These are phyloP conservation scores for Fusarium sp. DNA, from an alignment of 2,329 filamentous ascomycete species.

Conservation along the genomic window DNA sequence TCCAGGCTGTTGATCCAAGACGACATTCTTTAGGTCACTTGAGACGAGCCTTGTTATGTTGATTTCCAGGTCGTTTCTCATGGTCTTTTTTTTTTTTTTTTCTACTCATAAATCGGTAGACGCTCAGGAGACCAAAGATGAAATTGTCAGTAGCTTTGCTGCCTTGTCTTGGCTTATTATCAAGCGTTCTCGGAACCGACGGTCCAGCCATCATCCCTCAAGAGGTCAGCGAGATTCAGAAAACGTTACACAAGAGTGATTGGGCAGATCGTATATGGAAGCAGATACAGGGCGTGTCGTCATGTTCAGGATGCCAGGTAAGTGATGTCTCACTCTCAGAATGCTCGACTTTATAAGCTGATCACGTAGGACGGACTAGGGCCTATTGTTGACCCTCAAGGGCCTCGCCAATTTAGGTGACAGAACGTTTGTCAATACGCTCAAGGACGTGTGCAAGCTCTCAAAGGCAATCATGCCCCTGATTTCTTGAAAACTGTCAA, in stretches of 20 bases:
- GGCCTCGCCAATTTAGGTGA: conserved; percentile 57
- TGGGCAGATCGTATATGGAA: conserved; percentile 37
- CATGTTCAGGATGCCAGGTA: conserved; percentile 42
- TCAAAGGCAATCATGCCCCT: conserved; percentile 43
- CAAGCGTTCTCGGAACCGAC: conserved; percentile 15
- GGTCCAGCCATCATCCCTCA: conserved; percentile 10
- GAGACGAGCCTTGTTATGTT: conserved; percentile 20
- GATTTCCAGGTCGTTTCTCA: conserved; percentile 4
- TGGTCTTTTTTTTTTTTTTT: background rate
- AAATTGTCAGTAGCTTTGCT: conserved; percentile 14
- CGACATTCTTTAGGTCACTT: conserved; percentile 21
- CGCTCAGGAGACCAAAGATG: conserved; percentile 12
- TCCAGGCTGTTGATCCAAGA: conserved; percentile 13
- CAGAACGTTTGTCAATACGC: conserved; percentile 50
- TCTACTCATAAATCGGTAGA: background rate
- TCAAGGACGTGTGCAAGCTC: conserved; percentile 49
- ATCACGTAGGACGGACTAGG: conserved; percentile 29
- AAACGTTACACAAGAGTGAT: conserved; percentile 15
- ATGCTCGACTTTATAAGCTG: background rate
- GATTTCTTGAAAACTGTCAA: background rate
- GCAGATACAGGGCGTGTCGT: conserved; percentile 27
- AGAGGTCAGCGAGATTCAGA: conserved; percentile 17
- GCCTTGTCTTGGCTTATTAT: conserved; percentile 21
- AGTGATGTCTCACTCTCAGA: background rate
- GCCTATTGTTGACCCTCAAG: conserved; percentile 55